Conservation (phyloP, 805 yeast species). For the Dipodascopsis tothii region DNA sequence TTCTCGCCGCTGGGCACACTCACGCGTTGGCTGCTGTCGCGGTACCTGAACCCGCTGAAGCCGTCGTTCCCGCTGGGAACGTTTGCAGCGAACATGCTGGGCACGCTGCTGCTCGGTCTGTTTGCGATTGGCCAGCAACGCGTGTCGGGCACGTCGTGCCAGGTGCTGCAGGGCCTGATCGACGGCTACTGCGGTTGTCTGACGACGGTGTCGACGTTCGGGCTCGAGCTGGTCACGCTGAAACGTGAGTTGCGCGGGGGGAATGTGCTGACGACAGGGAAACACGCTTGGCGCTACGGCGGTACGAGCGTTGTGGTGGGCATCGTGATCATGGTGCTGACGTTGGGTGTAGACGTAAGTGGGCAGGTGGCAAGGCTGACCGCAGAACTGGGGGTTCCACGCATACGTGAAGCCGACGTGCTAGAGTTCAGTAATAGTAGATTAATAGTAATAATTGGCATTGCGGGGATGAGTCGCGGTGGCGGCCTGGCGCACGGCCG, state of each 20-base stretch:
- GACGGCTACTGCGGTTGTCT: constrained; percentile 25
- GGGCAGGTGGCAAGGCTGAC: not conserved
- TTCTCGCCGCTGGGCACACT: constrained; percentile 25
- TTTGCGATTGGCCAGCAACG: constrained; percentile 14
- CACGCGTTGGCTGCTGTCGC: constrained; percentile 19
- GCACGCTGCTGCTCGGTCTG: constrained; percentile 18
- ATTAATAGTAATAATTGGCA: too few relatives aligned
- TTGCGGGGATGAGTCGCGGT: too few relatives aligned
- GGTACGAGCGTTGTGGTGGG: constrained; percentile 9
- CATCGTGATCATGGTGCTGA: constrained; percentile 9
- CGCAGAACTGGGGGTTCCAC: not conserved
- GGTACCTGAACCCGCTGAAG: constrained; percentile 12
- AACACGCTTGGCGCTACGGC: constrained; percentile 17
- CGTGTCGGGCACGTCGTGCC: constrained; percentile 9
- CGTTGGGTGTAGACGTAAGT: constrained; percentile 7
- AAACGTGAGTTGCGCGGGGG: not conserved
- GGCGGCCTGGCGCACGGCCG: too few relatives aligned
- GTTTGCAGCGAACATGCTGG: constrained; percentile 23
- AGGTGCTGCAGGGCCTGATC: constrained; percentile 20
- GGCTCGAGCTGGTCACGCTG: constrained; percentile 18
- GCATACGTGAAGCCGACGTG: not conserved
- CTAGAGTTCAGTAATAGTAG: too few relatives aligned
- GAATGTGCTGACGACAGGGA: not conserved
- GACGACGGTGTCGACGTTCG: constrained; percentile 25
- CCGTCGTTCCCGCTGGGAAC: constrained; percentile 24